A percentile compares a stretch with the other conserved stretches of the same genome.
These are phyloP conservation scores for Neodidymelliopsis sp. DNA, from an alignment of 2,329 filamentous ascomycete species.

Conservation along the genomic window DNA sequence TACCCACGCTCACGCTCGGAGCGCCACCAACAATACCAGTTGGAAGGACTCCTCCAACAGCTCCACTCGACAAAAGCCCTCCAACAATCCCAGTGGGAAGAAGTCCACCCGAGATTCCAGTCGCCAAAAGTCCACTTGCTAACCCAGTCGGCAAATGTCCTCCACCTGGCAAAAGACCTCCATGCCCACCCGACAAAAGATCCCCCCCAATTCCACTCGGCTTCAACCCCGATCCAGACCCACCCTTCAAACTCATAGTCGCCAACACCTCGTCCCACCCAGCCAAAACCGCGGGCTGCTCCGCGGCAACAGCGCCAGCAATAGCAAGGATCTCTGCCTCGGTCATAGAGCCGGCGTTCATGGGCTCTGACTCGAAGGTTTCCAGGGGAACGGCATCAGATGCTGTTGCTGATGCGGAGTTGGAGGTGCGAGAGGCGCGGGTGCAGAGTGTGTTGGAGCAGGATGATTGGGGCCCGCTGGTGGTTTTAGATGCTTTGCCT, in stretches of 20 bases:
- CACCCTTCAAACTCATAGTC: conserved; percentile 4
- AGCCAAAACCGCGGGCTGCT: conserved; percentile 5
- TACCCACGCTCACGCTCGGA: conserved; percentile 13
- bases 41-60: background rate
- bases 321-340: conserved; percentile 8
- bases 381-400: conserved; percentile 5
- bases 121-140: background rate
- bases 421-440: background rate
- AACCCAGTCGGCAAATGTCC: too few species aligned
- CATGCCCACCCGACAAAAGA: too few species aligned
- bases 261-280: conserved; percentile 11
- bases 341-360: conserved; percentile 15
- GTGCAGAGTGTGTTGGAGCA: conserved; percentile 22
- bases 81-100: too few species aligned
- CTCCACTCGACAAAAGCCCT: too few species aligned
- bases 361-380: conserved; percentile 18
- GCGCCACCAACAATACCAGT: conserved; percentile 6
- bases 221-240: too few species aligned
- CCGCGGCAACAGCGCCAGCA: conserved; percentile 3
- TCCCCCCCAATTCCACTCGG: too few species aligned
- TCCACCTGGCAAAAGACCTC: too few species aligned
- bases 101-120: background rate
- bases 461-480: conserved; percentile 1
- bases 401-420: conserved; percentile 1
- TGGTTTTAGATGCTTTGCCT: background rate